Evolutionary conservation across 2,329 filamentous ascomycete species (phyloP).

Genomic region (Ophiostoma triangulosporum): DNA sequence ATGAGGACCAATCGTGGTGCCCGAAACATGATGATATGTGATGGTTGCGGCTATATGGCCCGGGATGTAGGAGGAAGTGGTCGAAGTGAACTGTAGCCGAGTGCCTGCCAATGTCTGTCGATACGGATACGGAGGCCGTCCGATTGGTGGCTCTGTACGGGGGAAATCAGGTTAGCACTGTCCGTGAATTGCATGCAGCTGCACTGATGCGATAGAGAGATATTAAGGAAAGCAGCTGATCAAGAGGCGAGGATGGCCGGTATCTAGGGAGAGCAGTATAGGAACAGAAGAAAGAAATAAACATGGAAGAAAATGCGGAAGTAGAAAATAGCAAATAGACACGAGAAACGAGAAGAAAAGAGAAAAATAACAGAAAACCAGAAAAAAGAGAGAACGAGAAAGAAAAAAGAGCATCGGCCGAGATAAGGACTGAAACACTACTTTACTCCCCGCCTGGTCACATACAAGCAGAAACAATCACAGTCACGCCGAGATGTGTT

Average conservation of each 20-base stretch:
- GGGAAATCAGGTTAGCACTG: not conserved
- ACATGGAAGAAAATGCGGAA: too few species aligned
- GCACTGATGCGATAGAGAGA: not conserved
- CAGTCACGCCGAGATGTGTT: not conserved
- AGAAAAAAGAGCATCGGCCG: not conserved
- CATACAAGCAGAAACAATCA: not conserved
- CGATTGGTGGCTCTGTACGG: not conserved
- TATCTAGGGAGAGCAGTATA: not conserved
- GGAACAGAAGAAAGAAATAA: not conserved
- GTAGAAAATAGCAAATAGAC: too few species aligned
- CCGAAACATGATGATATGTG: slow-evolving; percentile 19
- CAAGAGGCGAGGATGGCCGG: too few species aligned
- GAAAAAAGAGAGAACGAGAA: not conserved
- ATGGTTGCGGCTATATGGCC: not conserved
- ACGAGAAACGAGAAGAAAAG: not conserved
- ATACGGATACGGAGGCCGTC: not conserved
- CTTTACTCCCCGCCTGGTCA: not conserved
- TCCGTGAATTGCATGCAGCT: not conserved
- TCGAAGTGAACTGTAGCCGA: not conserved
- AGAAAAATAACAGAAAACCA: too few species aligned
- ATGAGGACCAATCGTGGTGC: slow-evolving; percentile 27
- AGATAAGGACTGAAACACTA: not conserved
- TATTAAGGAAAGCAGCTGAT: too few species aligned
- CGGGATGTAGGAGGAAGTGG: not conserved
- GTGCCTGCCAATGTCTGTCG: not conserved